Percentiles rank a stretch among this genome's conserved stretches.
Conservation (phyloP, 192 early-diverging fungal species). For the Backusella circina region DNA sequence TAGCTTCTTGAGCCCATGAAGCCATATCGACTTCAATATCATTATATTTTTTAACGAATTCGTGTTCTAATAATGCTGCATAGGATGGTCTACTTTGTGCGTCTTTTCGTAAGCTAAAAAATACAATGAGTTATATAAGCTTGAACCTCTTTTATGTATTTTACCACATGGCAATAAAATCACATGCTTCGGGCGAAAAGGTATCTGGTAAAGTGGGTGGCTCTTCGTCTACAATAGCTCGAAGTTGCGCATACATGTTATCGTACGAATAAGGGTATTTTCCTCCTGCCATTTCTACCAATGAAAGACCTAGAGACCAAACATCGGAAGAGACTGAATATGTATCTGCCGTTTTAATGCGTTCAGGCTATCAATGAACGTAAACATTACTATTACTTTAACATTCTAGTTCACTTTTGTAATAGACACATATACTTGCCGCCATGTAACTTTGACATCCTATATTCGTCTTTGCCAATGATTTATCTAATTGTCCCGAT, state of each 20-base stretch:
- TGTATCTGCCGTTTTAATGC: conserved; percentile 63
- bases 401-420: neutral
- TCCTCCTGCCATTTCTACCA: conserved; percentile 81
- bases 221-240: conserved; percentile 76
- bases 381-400: neutral
- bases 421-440: conserved; percentile 33
- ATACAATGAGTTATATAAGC: neutral
- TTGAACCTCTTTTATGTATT: neutral
- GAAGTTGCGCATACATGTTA: conserved; percentile 82
- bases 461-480: conserved; percentile 88
- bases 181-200: conserved; percentile 68
- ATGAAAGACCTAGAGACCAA: conserved; percentile 87
- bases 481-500: conserved; percentile 83
- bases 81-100: conserved; percentile 73
- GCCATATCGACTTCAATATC: conserved; percentile 73
- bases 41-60: conserved; percentile 68
- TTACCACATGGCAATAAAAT: conserved; percentile 79
- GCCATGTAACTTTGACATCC: conserved; percentile 96
- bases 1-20: conserved; percentile 66
- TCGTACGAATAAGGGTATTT: conserved; percentile 76
- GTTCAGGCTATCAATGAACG: conserved; percentile 67
- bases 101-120: conserved; percentile 60
- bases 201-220: conserved; percentile 68
- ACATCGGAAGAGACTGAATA: conserved; percentile 91
- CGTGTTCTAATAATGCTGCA: conserved; percentile 67